Conservation (phyloP, 2,329 filamentous ascomycete genomes). For the Colletotrichum scovillei region DNA sequence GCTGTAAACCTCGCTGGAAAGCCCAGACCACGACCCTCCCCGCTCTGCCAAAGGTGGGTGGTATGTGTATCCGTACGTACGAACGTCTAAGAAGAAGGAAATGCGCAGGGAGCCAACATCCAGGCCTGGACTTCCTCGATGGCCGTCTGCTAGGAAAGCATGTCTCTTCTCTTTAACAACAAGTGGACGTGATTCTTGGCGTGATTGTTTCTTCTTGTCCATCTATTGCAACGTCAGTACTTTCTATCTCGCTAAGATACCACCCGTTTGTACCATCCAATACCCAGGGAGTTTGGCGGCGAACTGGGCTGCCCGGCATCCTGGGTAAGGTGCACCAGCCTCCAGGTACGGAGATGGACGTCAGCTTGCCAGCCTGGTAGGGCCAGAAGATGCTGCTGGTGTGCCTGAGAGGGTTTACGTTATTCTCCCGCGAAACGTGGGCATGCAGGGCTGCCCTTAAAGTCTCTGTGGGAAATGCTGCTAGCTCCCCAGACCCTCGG, state of each 20-base stretch:
- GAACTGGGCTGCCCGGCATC: not conserved
- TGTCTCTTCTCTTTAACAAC: not conserved
- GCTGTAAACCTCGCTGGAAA: slow-evolving; percentile 3
- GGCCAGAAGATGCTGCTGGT: not conserved
- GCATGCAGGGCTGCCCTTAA: not conserved
- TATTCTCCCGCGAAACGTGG: not conserved
- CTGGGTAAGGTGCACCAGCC: not conserved
- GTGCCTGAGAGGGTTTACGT: not conserved
- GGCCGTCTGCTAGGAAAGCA: not conserved
- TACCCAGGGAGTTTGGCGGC: too few species aligned
- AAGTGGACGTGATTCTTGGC: not conserved
- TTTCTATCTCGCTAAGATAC: not conserved
- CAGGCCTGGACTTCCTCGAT: not conserved
- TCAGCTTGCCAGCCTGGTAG: slow-evolving; percentile 14
- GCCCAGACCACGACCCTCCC: not conserved
- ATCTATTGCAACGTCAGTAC: not conserved
- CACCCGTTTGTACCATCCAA: not conserved
- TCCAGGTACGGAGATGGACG: not conserved
- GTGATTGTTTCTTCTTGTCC: not conserved
- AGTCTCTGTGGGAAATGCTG: not conserved
- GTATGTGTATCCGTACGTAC: not conserved
- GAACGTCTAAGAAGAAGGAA: not conserved
- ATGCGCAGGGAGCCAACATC: not conserved
- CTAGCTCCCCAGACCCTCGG: not conserved
- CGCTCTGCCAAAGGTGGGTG: not conserved